A percentile compares a stretch with the other conserved stretches of the same genome.
Evolutionary conservation across 2,329 filamentous ascomycete species (phyloP).

Genomic region (Curvularia sp.): DNA sequence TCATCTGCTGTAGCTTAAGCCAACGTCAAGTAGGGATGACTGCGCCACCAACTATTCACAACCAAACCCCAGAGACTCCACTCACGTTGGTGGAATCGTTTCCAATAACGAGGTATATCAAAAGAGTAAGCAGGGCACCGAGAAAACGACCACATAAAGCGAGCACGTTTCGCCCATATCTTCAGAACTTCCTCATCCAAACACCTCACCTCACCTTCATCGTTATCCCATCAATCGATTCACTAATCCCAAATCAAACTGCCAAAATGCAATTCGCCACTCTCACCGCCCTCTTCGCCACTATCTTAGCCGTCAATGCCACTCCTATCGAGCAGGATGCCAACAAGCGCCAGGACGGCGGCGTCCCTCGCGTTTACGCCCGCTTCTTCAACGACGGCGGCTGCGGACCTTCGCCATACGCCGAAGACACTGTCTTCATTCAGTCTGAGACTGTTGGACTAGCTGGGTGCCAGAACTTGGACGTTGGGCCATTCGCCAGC

Average conservation of each 20-base stretch:
- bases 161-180: neutral
- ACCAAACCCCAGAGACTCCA: neutral
- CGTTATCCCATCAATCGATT: neutral
- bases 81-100: neutral
- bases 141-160: neutral
- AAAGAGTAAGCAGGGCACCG: neutral
- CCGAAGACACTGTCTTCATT: slow-evolving; percentile 19
- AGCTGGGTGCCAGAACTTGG: slow-evolving; percentile 16
- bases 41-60: neutral
- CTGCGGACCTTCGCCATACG: slow-evolving; percentile 10
- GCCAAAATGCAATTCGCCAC: slow-evolving; percentile 12
- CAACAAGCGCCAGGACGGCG: slow-evolving; percentile 12
- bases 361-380: slow-evolving; percentile 16
- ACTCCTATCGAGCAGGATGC: slow-evolving; percentile 8
- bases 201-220: neutral
- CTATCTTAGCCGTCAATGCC: slow-evolving; percentile 8
- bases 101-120: too few species aligned
- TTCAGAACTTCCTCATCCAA: neutral
- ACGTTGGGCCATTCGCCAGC: slow-evolving; percentile 13
- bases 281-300: slow-evolving; percentile 12
- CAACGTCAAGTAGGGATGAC: neutral
- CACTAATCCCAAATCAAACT: neutral
- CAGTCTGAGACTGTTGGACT: slow-evolving; percentile 7
- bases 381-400: slow-evolving; percentile 18
- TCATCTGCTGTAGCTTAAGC: neutral